Evolutionary conservation across 2,329 filamentous ascomycete species (phyloP), one percentile per base, ranked within the genome.

Genomic region (Dactylonectria estremocensis): DNA sequence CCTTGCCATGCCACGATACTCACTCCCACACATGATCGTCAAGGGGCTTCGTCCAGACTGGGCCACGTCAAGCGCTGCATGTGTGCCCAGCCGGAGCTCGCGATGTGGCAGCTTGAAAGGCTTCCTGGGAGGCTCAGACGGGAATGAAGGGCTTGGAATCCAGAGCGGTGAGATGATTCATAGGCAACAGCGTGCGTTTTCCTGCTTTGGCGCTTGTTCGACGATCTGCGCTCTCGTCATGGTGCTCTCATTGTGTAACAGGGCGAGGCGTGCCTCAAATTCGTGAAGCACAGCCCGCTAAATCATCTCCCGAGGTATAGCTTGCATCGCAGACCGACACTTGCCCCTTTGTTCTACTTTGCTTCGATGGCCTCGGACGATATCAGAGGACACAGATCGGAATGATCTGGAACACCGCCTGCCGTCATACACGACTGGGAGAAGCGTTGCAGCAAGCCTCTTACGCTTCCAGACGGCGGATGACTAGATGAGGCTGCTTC

Each of bases 71-170:
- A 35, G 31, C 35, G 35, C 40, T 53, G 50, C 50, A 53, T n/a
- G 50, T 35, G 50, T 35, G 24, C 50, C 50, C 31, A 53, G 50
- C 40, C 40, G 16, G 45, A 35, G 18, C 50, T 53, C 22, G 31
- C 31, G 28, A 53, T 53, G 31, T n/a, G n/a, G 50, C 28, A 14
- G n/a, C 31, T 53, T 53, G 50, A 53, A 53, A 53, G 31, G n/a
- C 3, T 35, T 28, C 14, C 50, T 4, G 16, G 18, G 50, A 35
- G 50, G 50, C 50, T 53, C 9, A 53, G 50, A 35, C n/a, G 28
- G 10, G 20, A 35, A 6, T 10, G n/a, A 14, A 8, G 28, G 28
- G 31, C n/a, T 33, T 35, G 18, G 24, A 7, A 28, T 18, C 31
- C 5, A 14, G 31, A 53, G 50, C 50, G 50, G 50, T 53, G 50